phyloP scores from a whole-genome alignment of 2,329 filamentous ascomycete species.

The Cryphonectria carpinicola region DNA sequence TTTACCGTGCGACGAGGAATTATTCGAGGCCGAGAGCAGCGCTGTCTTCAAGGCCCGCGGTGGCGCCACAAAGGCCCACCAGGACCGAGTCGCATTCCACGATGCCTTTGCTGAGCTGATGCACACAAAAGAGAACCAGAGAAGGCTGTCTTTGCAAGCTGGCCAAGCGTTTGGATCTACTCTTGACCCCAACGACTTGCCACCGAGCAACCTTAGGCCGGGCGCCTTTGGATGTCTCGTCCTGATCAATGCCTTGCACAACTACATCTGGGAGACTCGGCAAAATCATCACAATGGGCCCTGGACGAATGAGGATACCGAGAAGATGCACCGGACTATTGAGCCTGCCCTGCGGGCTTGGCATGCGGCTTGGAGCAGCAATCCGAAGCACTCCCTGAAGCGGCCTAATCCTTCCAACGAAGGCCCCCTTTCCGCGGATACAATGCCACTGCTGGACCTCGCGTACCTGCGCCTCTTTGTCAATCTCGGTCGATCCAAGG shows the following conservation, averaged over 20 bases:
- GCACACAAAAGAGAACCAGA: slow-evolving; percentile 68
- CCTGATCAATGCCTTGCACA: slow-evolving; percentile 92
- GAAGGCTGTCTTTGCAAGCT: slow-evolving; percentile 51
- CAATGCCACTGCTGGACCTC: slow-evolving; percentile 86
- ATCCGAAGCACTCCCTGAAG: slow-evolving; percentile 81
- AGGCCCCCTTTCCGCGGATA: slow-evolving; percentile 84
- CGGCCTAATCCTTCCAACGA: slow-evolving; percentile 81
- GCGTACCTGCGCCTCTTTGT: slow-evolving; percentile 93
- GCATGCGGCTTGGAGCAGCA: slow-evolving; percentile 90
- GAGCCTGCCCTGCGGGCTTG: slow-evolving; percentile 92
- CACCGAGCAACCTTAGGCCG: slow-evolving; percentile 70
- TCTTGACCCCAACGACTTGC: slow-evolving; percentile 51
- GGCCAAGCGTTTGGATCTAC: slow-evolving; percentile 51
- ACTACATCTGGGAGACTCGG: slow-evolving; percentile 97
- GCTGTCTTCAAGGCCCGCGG: slow-evolving; percentile 80
- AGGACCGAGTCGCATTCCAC: slow-evolving; percentile 78
- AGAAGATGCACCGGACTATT: slow-evolving; percentile 94
- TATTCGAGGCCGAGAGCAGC: slow-evolving; percentile 84
- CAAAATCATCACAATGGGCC: slow-evolving; percentile 85
- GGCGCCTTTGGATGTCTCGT: slow-evolving; percentile 93
- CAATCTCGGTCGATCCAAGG: slow-evolving; percentile 88
- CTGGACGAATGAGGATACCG: slow-evolving; percentile 91
- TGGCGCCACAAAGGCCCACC: slow-evolving; percentile 69
- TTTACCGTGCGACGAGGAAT: slow-evolving; percentile 89
- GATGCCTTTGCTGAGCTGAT: slow-evolving; percentile 80